phyloP scores from a whole-genome alignment of 2,329 filamentous ascomycete genomes.

The Fusarium chaquense region DNA sequence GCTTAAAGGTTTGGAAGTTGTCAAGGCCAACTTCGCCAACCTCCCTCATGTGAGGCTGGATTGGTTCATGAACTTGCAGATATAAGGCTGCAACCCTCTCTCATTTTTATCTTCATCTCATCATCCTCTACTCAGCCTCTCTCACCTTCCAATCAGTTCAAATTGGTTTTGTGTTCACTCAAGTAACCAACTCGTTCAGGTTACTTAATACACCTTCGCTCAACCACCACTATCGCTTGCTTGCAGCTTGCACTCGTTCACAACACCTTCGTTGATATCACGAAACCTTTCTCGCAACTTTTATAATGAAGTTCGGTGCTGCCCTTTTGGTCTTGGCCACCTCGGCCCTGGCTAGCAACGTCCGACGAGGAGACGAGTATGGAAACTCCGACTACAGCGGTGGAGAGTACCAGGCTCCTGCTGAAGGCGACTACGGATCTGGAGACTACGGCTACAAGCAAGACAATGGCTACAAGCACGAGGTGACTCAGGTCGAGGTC shows the following conservation, averaged over 20 bases:
- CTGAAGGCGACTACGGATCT: conserved; percentile 12
- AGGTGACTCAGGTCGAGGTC: conserved; percentile 41
- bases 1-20: conserved; percentile 35
- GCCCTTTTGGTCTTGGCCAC: conserved; percentile 44
- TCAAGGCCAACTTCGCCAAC: conserved; percentile 35
- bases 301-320: conserved; percentile 47
- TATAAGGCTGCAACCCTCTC: conserved; percentile 43
- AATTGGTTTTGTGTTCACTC: conserved; percentile 25
- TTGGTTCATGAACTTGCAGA: conserved; percentile 24
- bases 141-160: conserved; percentile 22
- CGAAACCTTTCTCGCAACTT: conserved; percentile 9
- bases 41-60: conserved; percentile 19
- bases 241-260: conserved; percentile 37
- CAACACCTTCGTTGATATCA: conserved; percentile 35
- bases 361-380: conserved; percentile 38
- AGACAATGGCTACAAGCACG: conserved; percentile 5
- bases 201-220: conserved; percentile 48
- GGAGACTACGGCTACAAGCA: background rate
- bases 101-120: conserved; percentile 26
- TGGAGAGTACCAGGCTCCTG: conserved; percentile 17
- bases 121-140: conserved; percentile 29
- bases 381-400: conserved; percentile 18
- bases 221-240: conserved; percentile 37
- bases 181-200: conserved; percentile 50
- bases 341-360: conserved; percentile 42